A percentile compares a stretch with the other conserved stretches of the same genome.
Conservation (phyloP, 2,329 filamentous ascomycete species). For the Chalaropsis thielavioides region DNA sequence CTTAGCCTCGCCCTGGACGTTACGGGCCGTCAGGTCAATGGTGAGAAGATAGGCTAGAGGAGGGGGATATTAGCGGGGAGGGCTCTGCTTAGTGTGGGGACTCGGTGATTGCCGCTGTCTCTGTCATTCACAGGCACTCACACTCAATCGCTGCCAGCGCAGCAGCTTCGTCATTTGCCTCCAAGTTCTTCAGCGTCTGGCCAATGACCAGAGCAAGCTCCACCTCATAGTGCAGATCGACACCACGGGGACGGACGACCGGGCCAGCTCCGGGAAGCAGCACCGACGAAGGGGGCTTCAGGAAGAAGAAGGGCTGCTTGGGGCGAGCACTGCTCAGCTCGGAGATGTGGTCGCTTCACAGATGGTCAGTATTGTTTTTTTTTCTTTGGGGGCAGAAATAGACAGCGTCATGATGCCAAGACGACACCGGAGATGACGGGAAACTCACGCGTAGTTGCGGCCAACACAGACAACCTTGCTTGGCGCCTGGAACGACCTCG, state of each 20-base stretch:
- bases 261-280: slow-evolving; percentile 65
- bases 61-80: neutral
- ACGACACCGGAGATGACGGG: slow-evolving; percentile 19
- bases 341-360: slow-evolving; percentile 67
- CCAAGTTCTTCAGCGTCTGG: slow-evolving; percentile 61
- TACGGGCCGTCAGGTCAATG: slow-evolving; percentile 96
- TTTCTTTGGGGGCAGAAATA: too few species aligned
- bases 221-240: slow-evolving; percentile 85
- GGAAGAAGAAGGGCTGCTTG: slow-evolving; percentile 97
- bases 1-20: slow-evolving; percentile 92
- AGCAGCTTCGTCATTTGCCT: slow-evolving; percentile 56
- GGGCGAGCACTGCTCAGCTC: slow-evolving; percentile 79
- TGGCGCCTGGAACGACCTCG: slow-evolving; percentile 38
- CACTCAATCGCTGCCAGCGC: slow-evolving; percentile 71
- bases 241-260: slow-evolving; percentile 66
- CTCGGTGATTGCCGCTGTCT: neutral
- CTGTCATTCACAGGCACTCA: slow-evolving; percentile 34
- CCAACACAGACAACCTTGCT: slow-evolving; percentile 84
- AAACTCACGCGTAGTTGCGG: slow-evolving; percentile 78
- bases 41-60: slow-evolving; percentile 63
- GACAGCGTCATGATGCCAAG: neutral
- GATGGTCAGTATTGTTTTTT: neutral
- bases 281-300: slow-evolving; percentile 83
- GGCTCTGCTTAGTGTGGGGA: neutral
- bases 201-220: slow-evolving; percentile 85